These are phyloP conservation scores for Aaosphaeria arxii DNA, from an alignment of 2,329 filamentous ascomycete genomes.

Conservation along the genomic window DNA sequence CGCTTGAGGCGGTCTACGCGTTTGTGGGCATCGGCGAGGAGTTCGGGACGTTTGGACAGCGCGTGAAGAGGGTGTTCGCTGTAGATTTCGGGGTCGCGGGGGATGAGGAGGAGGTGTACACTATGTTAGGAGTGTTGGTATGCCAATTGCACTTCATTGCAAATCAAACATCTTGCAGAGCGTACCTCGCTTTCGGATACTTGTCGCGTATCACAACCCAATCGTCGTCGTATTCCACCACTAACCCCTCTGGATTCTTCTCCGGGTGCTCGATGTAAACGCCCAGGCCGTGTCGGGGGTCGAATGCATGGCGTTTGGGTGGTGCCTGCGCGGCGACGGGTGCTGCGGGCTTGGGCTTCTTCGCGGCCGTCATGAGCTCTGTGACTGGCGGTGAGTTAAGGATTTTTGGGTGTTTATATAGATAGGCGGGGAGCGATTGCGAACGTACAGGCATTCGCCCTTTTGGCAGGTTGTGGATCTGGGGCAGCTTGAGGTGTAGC, in stretches of 20 bases:
- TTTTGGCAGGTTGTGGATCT: slow-evolving; percentile 1
- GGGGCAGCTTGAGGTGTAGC: slow-evolving; percentile 6
- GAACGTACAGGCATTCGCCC: slow-evolving; percentile 18
- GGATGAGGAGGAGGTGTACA: slow-evolving; percentile 84
- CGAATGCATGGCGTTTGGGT: slow-evolving; percentile 34
- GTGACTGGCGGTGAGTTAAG: slow-evolving; percentile 37
- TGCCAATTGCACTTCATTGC: neutral
- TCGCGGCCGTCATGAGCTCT: slow-evolving; percentile 45
- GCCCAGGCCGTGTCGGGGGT: slow-evolving; percentile 60
- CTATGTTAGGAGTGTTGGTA: slow-evolving; percentile 41
- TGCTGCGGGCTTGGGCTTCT: slow-evolving; percentile 31
- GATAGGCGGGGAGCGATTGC: slow-evolving; percentile 1
- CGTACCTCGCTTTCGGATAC: slow-evolving; percentile 68
- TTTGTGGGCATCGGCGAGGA: slow-evolving; percentile 61
- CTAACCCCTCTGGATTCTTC: slow-evolving; percentile 55
- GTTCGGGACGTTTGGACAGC: slow-evolving; percentile 62
- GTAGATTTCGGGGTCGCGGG: slow-evolving; percentile 62
- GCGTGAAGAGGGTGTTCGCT: slow-evolving; percentile 73
- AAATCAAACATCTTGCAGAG: neutral
- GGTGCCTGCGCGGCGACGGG: slow-evolving; percentile 2
- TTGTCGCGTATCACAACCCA: slow-evolving; percentile 78
- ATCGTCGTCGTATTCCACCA: slow-evolving; percentile 65
- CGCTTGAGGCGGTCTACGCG: slow-evolving; percentile 61
- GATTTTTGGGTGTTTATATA: neutral
- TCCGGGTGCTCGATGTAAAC: slow-evolving; percentile 65